These are phyloP conservation scores for Syncephalastrum monosporum DNA, from an alignment of 371 early-diverging fungal genomes.

Conservation along the genomic window DNA sequence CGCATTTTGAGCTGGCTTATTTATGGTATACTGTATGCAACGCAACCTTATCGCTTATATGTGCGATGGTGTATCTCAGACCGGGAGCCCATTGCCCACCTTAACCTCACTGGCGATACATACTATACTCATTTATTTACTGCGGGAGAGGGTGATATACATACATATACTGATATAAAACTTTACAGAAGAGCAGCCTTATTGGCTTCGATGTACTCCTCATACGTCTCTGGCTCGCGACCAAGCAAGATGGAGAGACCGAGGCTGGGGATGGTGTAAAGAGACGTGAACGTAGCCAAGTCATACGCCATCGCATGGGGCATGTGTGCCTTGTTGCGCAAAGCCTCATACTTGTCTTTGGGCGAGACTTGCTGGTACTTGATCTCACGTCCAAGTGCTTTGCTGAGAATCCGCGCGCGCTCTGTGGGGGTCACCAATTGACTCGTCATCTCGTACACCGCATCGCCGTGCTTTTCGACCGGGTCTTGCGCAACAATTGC, in stretches of 20 bases:
- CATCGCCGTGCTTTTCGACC: constrained; percentile 17
- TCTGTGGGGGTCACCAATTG: constrained; percentile 6
- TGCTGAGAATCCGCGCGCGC: constrained; percentile 9
- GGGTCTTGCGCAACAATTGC: constrained; percentile 14
- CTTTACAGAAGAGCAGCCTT: constrained; percentile 3
- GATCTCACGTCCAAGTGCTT: constrained; percentile 8
- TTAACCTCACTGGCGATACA: too few relatives aligned
- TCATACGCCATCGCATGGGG: constrained; percentile 2
- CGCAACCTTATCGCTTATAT: too few relatives aligned
- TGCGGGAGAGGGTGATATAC: too few relatives aligned
- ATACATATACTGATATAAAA: too few relatives aligned
- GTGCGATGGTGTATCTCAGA: too few relatives aligned
- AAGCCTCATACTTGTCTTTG: constrained; percentile 8
- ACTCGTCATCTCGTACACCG: constrained; percentile 16
- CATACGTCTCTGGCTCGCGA: constrained; percentile 10
- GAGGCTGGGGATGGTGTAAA: too few relatives aligned
- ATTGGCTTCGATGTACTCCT: constrained; percentile 2
- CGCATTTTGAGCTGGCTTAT: too few relatives aligned
- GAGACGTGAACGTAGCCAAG: neutral
- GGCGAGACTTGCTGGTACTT: constrained; percentile 6
- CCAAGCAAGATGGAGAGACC: constrained; percentile 1
- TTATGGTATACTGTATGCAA: too few relatives aligned
- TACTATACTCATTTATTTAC: too few relatives aligned
- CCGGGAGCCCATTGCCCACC: too few relatives aligned
- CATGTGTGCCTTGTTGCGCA: neutral